A percentile compares a stretch with the other conserved stretches of the same genome.
Conservation (phyloP, 345 rosid genomes). For the Eucalyptus cloeziana region DNA sequence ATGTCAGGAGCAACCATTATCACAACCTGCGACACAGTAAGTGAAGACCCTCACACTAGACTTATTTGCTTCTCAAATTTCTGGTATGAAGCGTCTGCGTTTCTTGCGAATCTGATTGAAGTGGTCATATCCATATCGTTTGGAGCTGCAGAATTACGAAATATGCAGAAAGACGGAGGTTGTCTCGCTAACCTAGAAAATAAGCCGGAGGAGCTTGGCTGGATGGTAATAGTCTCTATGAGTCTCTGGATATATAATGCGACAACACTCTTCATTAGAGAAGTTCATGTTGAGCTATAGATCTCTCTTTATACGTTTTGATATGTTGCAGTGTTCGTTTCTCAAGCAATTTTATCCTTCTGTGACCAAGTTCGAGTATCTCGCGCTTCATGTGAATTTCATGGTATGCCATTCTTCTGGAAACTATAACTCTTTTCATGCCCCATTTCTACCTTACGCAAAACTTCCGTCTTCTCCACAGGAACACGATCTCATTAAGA, state of each 20-base stretch:
- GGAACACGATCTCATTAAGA: no score
- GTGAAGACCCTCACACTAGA: not conserved
- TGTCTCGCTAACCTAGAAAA: not conserved
- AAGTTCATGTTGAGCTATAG: not conserved
- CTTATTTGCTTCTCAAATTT: not conserved
- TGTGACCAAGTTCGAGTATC: slow-evolving; percentile 62
- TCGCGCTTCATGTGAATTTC: slow-evolving; percentile 59
- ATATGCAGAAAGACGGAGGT: rapidly evolving
- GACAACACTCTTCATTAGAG: not conserved
- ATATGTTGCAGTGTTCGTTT: slow-evolving; percentile 49
- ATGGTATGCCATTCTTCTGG: slow-evolving; percentile 25
- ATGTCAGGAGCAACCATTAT: not conserved
- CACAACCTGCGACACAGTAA: rapidly evolving
- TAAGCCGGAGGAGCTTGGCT: not conserved
- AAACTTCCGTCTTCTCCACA: no score
- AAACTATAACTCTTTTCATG: no score
- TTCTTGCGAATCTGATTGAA: rapidly evolving
- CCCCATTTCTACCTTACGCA: no score
- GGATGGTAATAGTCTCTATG: not conserved
- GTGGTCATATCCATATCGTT: not conserved
- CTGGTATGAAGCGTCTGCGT: not conserved
- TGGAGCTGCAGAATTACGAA: rapidly evolving
- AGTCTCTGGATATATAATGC: not conserved
- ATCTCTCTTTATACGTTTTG: not conserved
- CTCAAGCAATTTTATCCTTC: slow-evolving; percentile 80